A percentile compares a stretch with the other conserved stretches of the same genome.
Evolutionary conservation across 2,329 filamentous ascomycete genomes (phyloP).

Genomic region (Colletotrichum costaricense): DNA sequence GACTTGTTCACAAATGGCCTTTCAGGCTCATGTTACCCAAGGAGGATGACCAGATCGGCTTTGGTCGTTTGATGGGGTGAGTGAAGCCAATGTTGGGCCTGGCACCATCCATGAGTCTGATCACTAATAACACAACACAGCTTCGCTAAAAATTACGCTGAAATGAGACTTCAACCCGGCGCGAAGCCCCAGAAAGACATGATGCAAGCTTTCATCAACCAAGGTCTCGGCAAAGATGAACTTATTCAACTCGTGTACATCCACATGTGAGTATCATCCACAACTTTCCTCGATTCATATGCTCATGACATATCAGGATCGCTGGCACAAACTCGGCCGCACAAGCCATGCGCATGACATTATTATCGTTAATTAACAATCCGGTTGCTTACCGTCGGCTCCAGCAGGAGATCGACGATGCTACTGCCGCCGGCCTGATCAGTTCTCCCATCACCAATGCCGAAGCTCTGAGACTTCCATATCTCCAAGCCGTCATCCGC

Average conservation of each 20-base stretch:
- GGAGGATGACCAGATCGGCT: conserved; percentile 50
- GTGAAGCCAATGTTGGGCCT: background rate
- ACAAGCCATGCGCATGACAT: conserved; percentile 66
- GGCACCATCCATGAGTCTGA: background rate
- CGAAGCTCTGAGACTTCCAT: conserved; percentile 61
- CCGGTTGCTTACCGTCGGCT: conserved; percentile 54
- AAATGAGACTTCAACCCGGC: conserved; percentile 41
- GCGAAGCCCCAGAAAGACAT: conserved; percentile 47
- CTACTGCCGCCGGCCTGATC: conserved; percentile 49
- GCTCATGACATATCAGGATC: conserved; percentile 51
- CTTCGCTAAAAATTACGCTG: conserved; percentile 41
- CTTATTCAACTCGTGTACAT: conserved; percentile 53
- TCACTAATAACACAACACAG: conserved; percentile 33
- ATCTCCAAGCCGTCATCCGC: conserved; percentile 68
- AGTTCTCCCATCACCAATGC: conserved; percentile 54
- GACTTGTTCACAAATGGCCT: conserved; percentile 52
- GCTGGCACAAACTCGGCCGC: conserved; percentile 72
- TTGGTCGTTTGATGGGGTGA: conserved; percentile 50
- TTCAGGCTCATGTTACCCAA: conserved; percentile 54
- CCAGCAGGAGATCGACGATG: conserved; percentile 55
- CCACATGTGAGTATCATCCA: conserved; percentile 45
- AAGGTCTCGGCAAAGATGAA: conserved; percentile 48
- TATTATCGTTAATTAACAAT: conserved; percentile 62
- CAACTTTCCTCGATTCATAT: background rate
- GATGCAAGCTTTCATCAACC: conserved; percentile 53